A percentile compares a stretch with the other conserved stretches of the same genome.
These are phyloP conservation scores for Oryza punctata DNA, from an alignment of 176 grass and related monocot genomes.

Conservation along the genomic window DNA sequence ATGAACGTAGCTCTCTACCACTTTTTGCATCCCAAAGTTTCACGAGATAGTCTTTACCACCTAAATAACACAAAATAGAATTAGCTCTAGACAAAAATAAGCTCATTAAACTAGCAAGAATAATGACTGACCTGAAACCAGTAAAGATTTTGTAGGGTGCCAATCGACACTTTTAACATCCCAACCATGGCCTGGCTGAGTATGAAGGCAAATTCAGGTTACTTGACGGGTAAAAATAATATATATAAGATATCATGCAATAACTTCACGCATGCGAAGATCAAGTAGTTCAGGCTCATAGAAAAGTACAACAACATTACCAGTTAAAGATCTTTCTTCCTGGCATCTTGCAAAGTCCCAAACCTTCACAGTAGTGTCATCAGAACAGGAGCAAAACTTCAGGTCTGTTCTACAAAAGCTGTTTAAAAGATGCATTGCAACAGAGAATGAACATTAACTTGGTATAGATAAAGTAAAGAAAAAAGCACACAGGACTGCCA, in stretches of 20 bases:
- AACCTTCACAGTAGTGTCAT: slow-evolving; percentile 96
- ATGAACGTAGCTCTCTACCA: slow-evolving; percentile 82
- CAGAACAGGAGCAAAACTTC: slow-evolving; percentile 99
- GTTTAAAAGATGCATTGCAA: slow-evolving; percentile 42
- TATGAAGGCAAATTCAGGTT: slow-evolving; percentile 74
- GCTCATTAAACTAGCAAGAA: slow-evolving; percentile 26
- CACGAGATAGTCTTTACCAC: slow-evolving; percentile 97
- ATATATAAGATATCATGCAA: slow-evolving; percentile 26
- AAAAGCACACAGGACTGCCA: neutral
- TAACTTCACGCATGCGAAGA: slow-evolving; percentile 10
- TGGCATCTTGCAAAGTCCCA: slow-evolving; percentile 99
- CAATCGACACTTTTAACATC: slow-evolving; percentile 99
- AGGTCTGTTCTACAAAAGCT: slow-evolving; percentile 98
- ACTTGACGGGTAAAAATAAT: slow-evolving; percentile 36
- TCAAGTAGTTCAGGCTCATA: slow-evolving; percentile 29
- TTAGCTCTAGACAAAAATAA: slow-evolving; percentile 30
- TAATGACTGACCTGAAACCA: slow-evolving; percentile 82
- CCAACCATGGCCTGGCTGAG: slow-evolving; percentile 99
- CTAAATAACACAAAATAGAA: slow-evolving; percentile 49
- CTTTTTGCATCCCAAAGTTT: slow-evolving; percentile 99
- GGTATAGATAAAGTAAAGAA: slow-evolving; percentile 24
- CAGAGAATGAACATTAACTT: slow-evolving; percentile 28
- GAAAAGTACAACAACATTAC: slow-evolving; percentile 78
- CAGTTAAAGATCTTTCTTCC: slow-evolving; percentile 97
- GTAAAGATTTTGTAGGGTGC: slow-evolving; percentile 96